Conservation (phyloP, 768 basidiomycete genomes). For the Russula earlei region DNA sequence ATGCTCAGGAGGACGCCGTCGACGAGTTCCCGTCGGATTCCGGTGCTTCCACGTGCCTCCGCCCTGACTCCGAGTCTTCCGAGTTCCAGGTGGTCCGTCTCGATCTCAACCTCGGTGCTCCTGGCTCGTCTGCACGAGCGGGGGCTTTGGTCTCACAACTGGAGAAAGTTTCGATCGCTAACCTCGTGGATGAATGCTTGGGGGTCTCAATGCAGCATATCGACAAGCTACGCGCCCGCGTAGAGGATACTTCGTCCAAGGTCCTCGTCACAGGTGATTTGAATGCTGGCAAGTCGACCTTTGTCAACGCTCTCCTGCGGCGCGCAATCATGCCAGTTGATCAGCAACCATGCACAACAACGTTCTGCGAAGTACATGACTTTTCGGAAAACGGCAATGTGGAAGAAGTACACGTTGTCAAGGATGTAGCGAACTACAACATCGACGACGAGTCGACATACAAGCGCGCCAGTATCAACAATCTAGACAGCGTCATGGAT, state of each 20-base stretch:
- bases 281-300: constrained; percentile 97
- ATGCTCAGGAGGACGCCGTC: constrained; percentile 33
- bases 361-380: constrained; percentile 95
- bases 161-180: constrained; percentile 88
- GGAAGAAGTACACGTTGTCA: constrained; percentile 82
- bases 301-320: constrained; percentile 90
- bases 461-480: constrained; percentile 50
- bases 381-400: constrained; percentile 68
- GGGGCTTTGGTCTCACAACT: constrained; percentile 80
- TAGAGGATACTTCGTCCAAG: constrained; percentile 88
- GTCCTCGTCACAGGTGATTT: constrained; percentile 97
- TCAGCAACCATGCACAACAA: constrained; percentile 95
- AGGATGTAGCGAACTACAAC: constrained; percentile 59
- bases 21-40: constrained; percentile 20
- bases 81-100: constrained; percentile 87
- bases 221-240: constrained; percentile 73
- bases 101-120: constrained; percentile 84
- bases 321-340: constrained; percentile 93
- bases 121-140: constrained; percentile 49
- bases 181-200: constrained; percentile 82
- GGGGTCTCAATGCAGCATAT: constrained; percentile 66
- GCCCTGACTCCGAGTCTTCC: constrained; percentile 34
- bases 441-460: constrained; percentile 68
- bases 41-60: constrained; percentile 27
- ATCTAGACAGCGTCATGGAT: constrained; percentile 72